phyloP scores from a whole-genome alignment of 2,329 filamentous ascomycete genomes.

The Stylonectria norvegica region DNA sequence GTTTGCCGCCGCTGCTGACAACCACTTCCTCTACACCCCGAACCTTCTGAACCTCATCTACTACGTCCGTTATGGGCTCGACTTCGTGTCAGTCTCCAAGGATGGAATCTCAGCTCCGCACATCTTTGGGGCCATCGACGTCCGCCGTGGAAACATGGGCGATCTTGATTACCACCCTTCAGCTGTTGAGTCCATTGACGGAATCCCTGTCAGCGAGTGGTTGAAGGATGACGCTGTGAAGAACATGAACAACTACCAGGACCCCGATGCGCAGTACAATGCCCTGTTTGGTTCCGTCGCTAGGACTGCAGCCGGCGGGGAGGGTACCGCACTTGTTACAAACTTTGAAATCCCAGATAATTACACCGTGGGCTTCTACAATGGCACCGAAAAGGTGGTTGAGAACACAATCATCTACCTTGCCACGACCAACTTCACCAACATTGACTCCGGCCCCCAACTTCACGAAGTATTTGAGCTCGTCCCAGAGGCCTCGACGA shows the following conservation, averaged over 20 bases:
- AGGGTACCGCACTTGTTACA: constrained; percentile 7
- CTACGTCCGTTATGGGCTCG: constrained; percentile 14
- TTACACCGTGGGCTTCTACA: constrained; percentile 21
- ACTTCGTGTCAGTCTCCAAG: constrained; percentile 16
- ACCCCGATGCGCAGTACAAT: constrained; percentile 26
- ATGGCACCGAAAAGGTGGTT: constrained; percentile 14
- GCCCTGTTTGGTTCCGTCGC: constrained; percentile 16
- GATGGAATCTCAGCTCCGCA: constrained; percentile 16
- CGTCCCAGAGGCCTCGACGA: constrained; percentile 1
- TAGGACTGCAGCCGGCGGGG: constrained; percentile 7
- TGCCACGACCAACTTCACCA: constrained; percentile 14
- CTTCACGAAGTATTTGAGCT: constrained; percentile 20
- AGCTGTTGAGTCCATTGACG: constrained; percentile 21
- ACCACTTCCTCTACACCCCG: constrained; percentile 24
- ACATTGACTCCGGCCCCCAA: constrained; percentile 20
- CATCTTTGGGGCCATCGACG: constrained; percentile 18
- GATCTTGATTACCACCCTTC: constrained; percentile 20
- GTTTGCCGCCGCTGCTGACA: constrained; percentile 21
- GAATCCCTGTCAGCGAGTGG: constrained; percentile 18
- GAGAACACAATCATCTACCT: constrained; percentile 14
- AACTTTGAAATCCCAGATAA: constrained; percentile 24
- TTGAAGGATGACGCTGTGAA: constrained; percentile 21
- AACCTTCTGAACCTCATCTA: constrained; percentile 20
- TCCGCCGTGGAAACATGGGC: constrained; percentile 12
- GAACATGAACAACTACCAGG: constrained; percentile 14